phyloP scores from a whole-genome alignment of 306 rosid species.

The Crotalaria pallida region DNA sequence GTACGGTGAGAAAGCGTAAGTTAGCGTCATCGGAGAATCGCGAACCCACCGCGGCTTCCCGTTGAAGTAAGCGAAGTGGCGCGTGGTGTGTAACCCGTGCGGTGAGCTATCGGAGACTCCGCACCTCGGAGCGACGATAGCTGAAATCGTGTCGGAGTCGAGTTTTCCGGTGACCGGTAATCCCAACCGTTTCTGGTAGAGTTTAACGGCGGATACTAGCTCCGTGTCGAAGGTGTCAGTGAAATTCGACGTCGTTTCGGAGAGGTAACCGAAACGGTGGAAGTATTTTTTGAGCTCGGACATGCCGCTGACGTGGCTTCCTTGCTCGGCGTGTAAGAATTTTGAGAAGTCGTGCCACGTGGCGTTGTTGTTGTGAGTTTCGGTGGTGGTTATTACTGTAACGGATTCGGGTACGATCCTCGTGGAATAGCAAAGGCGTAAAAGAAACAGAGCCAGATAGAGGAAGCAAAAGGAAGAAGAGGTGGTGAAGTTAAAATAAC shows the following conservation, averaged over 20 bases:
- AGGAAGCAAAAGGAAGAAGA: constrained; percentile 13
- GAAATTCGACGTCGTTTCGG: constrained; percentile 33
- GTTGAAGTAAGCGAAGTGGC: constrained; percentile 64
- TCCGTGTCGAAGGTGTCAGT: constrained; percentile 60
- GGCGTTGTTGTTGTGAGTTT: constrained; percentile 43
- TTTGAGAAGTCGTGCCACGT: constrained; percentile 65
- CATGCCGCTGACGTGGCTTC: constrained; percentile 65
- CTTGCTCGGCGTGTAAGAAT: constrained; percentile 66
- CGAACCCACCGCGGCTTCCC: constrained; percentile 81
- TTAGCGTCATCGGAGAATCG: constrained; percentile 40
- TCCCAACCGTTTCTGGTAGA: constrained; percentile 63
- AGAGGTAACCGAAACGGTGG: constrained; percentile 79
- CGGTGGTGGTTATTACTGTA: constrained; percentile 37
- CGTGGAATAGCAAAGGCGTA: constrained; percentile 61
- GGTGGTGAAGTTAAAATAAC: constrained; percentile 22
- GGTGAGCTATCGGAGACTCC: constrained; percentile 54
- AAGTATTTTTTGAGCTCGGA: constrained; percentile 70
- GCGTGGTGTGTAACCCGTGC: constrained; percentile 24
- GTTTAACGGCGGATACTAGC: constrained; percentile 56
- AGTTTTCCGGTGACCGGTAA: constrained; percentile 63
- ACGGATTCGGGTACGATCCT: constrained; percentile 39
- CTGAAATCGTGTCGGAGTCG: constrained; percentile 55
- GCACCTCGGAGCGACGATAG: constrained; percentile 78
- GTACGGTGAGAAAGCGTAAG: constrained; percentile 61
- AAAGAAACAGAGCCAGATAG: constrained; percentile 29